A percentile compares a stretch with the other conserved stretches of the same genome.
phyloP scores from a whole-genome alignment of 352 stramenopile species.

The Halophytophthora batemanensis region DNA sequence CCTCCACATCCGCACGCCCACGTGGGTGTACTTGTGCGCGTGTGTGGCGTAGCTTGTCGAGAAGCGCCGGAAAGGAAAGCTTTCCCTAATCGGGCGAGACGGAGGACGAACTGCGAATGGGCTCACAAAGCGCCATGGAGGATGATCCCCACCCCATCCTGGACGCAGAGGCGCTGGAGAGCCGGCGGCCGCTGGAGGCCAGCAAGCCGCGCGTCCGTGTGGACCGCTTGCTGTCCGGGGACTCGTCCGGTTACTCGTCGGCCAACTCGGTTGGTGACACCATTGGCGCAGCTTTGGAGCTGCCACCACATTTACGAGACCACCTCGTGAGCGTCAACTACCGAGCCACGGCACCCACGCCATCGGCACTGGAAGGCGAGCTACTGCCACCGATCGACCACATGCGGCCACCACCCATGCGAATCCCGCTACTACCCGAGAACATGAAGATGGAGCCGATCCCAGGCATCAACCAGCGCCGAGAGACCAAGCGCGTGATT shows the following conservation, averaged over 20 bases:
- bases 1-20: neutral
- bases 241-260: constrained; percentile 40
- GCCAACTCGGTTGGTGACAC: constrained; percentile 30
- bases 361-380: constrained; percentile 36
- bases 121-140: constrained; percentile 45
- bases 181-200: constrained; percentile 25
- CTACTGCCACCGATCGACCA: constrained; percentile 59
- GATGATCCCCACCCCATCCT: constrained; percentile 43
- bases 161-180: constrained; percentile 29
- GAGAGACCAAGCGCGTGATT: constrained; percentile 76
- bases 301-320: constrained; percentile 58
- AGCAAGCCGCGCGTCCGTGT: constrained; percentile 31
- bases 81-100: neutral
- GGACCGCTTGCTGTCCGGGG: constrained; percentile 32
- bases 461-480: constrained; percentile 50
- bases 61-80: neutral
- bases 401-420: constrained; percentile 48
- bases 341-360: constrained; percentile 22
- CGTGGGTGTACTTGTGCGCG: neutral
- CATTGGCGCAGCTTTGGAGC: constrained; percentile 29
- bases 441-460: constrained; percentile 71
- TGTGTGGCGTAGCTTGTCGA: neutral
- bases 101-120: constrained; percentile 21
- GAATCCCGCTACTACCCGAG: constrained; percentile 49
- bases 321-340: constrained; percentile 49